phyloP scores from a whole-genome alignment of 2,329 filamentous ascomycete genomes.

The Nemania sp. region DNA sequence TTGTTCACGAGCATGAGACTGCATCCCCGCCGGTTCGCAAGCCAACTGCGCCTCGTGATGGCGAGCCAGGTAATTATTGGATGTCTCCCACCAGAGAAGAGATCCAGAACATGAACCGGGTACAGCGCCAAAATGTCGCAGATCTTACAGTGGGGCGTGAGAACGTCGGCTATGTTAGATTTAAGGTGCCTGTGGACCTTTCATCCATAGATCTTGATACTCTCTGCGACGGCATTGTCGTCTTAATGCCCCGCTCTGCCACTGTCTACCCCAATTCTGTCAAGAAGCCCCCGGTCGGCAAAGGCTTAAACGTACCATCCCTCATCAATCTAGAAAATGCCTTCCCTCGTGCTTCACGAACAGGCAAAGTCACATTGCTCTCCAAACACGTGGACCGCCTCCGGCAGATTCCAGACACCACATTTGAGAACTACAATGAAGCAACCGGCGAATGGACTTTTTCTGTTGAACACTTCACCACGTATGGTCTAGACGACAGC shows the following conservation, averaged over 20 bases:
- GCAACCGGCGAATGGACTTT: slow-evolving; percentile 89
- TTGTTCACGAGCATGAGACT: slow-evolving; percentile 73
- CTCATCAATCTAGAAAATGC: slow-evolving; percentile 88
- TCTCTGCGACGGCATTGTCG: slow-evolving; percentile 76
- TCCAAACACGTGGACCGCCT: slow-evolving; percentile 84
- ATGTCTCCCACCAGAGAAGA: slow-evolving; percentile 77
- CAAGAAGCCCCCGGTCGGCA: slow-evolving; percentile 81
- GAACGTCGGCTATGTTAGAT: slow-evolving; percentile 79
- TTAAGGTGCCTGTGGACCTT: slow-evolving; percentile 81
- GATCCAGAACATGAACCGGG: slow-evolving; percentile 76
- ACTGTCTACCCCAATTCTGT: slow-evolving; percentile 81
- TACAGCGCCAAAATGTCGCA: slow-evolving; percentile 73
- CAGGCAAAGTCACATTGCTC: slow-evolving; percentile 67
- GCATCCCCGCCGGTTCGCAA: slow-evolving; percentile 41
- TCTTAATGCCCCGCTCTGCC: slow-evolving; percentile 74
- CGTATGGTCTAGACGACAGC: slow-evolving; percentile 83
- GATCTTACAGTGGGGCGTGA: slow-evolving; percentile 82
- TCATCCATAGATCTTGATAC: slow-evolving; percentile 77
- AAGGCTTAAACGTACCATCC: slow-evolving; percentile 89
- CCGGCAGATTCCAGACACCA: slow-evolving; percentile 76
- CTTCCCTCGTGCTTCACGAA: slow-evolving; percentile 73
- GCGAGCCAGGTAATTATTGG: slow-evolving; percentile 78
- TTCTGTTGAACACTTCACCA: slow-evolving; percentile 93
- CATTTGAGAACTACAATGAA: slow-evolving; percentile 78
- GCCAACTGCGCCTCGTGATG: slow-evolving; percentile 42